These are phyloP conservation scores for Saccharomyces hybrid DNA, from an alignment of 1,139 yeast species.

Conservation along the genomic window DNA sequence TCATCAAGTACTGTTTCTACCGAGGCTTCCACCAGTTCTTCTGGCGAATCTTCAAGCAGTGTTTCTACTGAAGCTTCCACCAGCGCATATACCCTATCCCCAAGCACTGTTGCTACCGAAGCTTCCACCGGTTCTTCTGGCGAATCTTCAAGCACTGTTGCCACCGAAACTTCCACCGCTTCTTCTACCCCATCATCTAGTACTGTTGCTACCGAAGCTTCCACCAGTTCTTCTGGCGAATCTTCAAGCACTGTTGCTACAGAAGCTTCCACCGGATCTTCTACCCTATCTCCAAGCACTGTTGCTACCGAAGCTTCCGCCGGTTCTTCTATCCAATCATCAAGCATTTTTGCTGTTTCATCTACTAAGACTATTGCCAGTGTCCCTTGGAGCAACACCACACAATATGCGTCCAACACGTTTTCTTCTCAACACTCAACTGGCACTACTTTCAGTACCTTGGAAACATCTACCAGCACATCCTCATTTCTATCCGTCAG, in stretches of 20 bases:
- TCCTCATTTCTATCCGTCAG: neutral
- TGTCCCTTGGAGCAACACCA: neutral
- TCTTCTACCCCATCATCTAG: neutral
- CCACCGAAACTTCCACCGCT: neutral
- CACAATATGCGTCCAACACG: neutral
- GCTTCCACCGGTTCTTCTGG: neutral
- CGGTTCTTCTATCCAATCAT: neutral
- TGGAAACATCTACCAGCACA: neutral
- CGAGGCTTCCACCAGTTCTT: neutral
- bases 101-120: too few species aligned
- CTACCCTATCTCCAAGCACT: neutral
- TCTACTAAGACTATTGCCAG: too few species aligned
- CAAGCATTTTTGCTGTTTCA: neutral
- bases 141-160: neutral
- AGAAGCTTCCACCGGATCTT: neutral
- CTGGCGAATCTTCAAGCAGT: neutral
- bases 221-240: neutral
- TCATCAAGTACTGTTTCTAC: neutral
- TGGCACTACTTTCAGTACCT: neutral
- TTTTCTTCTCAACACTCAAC: neutral
- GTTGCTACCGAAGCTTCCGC: neutral
- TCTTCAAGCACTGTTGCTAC: neutral
- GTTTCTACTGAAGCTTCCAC: neutral
- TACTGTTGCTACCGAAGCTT: too few species aligned
- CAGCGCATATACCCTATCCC: too few species aligned